Base-by-base conservation (phyloP, 352 stramenopile genomes). In the Globisporangium nagaii region DNA sequence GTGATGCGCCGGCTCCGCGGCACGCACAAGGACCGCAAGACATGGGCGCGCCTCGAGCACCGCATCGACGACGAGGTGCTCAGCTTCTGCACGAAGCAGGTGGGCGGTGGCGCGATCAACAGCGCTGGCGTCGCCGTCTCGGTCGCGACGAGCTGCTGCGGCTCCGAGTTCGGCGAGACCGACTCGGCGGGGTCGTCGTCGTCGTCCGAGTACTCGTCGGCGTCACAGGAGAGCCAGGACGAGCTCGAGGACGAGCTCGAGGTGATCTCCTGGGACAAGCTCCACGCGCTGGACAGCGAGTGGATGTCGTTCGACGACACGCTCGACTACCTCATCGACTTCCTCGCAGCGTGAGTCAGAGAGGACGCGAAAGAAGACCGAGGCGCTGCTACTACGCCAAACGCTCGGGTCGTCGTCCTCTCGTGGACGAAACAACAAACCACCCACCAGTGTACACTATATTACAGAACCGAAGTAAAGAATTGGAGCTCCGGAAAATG, bases 1-100 rank as follows among this genome's bases (percentile, higher is more conserved):
- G 81, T 90, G 57, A 66, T 75, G 56, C 74, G 79, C 7, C 65
- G 75, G 27, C 63, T 86, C 51, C 74, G 72, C 6, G 68, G 79
- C 0, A 53, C 84, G 8, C 73, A 74, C 53, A 83, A 85, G 47
- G 76, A 84, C 28, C 73, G 66, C 56, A 84, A 74, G 58, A 75
- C 64, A n/a, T 75, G 62, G 57, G 69, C 65, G 11, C 49, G 72
- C 19, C 56, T 71, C 22, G 73, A 84, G 53, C 76, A 85, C 57
- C 71, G 72, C 46, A 84, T 87, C 59, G 73, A 87, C 34, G 59
- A 74, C 22, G 51, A 58, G 50, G 45, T 60, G 6, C 68, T 35
- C 50, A 45, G 17, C 37, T 40, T n/a, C 17, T 34, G 22, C 6
- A 15, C 34, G 25, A 51, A 51, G 44, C 50, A 54, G 22, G 24